Percentiles rank a stretch among this genome's conserved stretches.
Evolutionary conservation across 2,329 filamentous ascomycete species (phyloP).

Genomic region (Xylariaceae sp.): DNA sequence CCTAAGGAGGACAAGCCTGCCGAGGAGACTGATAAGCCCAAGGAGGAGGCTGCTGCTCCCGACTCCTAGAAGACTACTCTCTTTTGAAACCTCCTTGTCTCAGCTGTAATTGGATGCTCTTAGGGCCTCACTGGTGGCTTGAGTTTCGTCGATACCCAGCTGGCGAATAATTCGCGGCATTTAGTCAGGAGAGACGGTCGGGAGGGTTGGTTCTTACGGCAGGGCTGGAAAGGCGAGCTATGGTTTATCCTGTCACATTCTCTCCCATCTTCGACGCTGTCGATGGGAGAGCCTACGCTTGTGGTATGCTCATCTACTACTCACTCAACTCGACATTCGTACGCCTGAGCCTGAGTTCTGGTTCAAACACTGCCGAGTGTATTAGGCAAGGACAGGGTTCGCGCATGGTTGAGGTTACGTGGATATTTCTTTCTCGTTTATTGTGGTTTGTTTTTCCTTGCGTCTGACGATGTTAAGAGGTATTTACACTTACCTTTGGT

Average conservation of each 20-base stretch:
- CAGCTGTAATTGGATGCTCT: slow-evolving; percentile 33
- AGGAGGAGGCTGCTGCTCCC: slow-evolving; percentile 51
- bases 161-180: slow-evolving; percentile 32
- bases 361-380: slow-evolving; percentile 23
- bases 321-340: slow-evolving; percentile 26
- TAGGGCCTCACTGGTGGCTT: slow-evolving; percentile 23
- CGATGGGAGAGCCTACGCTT: slow-evolving; percentile 27
- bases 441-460: slow-evolving; percentile 27
- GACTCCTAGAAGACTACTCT: slow-evolving; percentile 46
- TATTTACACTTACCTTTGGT: slow-evolving; percentile 31
- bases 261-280: slow-evolving; percentile 24
- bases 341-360: slow-evolving; percentile 21
- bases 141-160: slow-evolving; percentile 30
- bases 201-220: slow-evolving; percentile 31
- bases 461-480: slow-evolving; percentile 28
- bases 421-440: slow-evolving; percentile 23
- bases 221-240: slow-evolving; percentile 31
- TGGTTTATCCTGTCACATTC: slow-evolving; percentile 25
- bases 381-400: slow-evolving; percentile 24
- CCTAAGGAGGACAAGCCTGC: slow-evolving; percentile 54
- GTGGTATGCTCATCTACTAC: slow-evolving; percentile 27
- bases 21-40: slow-evolving; percentile 48
- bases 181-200: slow-evolving; percentile 28
- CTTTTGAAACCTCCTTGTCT: slow-evolving; percentile 34
- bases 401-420: slow-evolving; percentile 25